Evolutionary conservation across 2,329 filamentous ascomycete species (phyloP).

Genomic region (Neoscytalidium dimidiatum): DNA sequence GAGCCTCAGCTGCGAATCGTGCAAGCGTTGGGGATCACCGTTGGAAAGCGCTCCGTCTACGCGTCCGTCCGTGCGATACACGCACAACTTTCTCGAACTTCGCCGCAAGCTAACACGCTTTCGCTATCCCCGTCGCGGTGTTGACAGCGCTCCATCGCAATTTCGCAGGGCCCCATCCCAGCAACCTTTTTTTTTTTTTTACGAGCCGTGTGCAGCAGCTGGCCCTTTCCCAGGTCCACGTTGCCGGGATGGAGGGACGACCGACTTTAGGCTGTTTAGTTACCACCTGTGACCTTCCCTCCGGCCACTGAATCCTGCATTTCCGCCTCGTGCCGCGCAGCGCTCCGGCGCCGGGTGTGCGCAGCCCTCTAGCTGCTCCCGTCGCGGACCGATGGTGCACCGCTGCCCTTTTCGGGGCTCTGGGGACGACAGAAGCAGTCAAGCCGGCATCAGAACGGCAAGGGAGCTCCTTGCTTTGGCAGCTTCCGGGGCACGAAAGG

Average conservation of each 20-base stretch:
- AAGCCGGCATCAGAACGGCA: background rate
- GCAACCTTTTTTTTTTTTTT: no score
- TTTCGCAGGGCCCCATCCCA: constrained; percentile 10
- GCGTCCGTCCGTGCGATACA: background rate
- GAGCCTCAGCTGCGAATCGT: background rate
- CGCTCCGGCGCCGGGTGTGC: background rate
- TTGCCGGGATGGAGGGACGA: background rate
- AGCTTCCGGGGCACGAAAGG: background rate
- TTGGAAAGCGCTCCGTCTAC: background rate
- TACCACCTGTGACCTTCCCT: background rate
- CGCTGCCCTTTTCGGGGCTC: background rate
- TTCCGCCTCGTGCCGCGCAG: background rate
- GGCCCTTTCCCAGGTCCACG: constrained; percentile 6
- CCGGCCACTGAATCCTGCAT: background rate
- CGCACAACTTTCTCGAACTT: background rate
- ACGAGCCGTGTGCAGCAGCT: constrained; percentile 2
- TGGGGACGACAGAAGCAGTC: background rate
- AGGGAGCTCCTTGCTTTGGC: background rate
- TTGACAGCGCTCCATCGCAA: background rate
- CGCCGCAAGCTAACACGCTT: background rate
- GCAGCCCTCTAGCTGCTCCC: background rate
- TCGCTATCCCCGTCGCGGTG: background rate
- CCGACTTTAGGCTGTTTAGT: constrained; percentile 6
- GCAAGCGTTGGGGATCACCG: background rate
- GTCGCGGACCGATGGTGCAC: background rate